Evolutionary conservation across 169 alveolate species (phyloP), one percentile per base, ranked within the genome.

Genomic region (Cryptosporidium andersoni): DNA sequence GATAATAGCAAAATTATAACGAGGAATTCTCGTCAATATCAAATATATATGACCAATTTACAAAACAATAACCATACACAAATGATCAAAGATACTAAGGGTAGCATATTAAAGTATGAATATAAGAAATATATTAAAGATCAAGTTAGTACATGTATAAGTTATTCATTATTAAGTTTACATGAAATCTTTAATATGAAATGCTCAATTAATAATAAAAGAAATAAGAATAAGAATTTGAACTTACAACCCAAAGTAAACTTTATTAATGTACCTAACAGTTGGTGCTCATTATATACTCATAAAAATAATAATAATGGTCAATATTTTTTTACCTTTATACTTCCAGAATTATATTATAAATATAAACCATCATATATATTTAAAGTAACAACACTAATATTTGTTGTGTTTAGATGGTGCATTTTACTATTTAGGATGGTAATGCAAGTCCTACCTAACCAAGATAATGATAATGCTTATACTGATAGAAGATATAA

Each of bases 371-470:
- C 85, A 3, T 58, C 85, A 12, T 45, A 47, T 3, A 12, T 74
- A 3, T 74, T 74, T 16, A 74, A 74, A 34, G 36, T 60, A 58
- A 74, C 60, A 0, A 58, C 85, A 4, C 49, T 64, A 0, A 58
- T 43, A 25, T 74, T 74, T 74, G 85, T 74, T 2, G 25, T 74
- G 4, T 16, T 74, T 14, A 74, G 85, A 42, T 74, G 85, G 85
- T 74, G 14, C 34, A 60, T 74, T 25, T 43, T 74, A 45, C 45
- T 74, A 9, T 74, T 68, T 1, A 74, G 85, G 43, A 74, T 74
- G 85, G 62, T 74, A 11, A 12, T 74, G 48, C 85, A 74, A 40
- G 47, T 74, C 7, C 60, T 66, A 68, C 55, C 40, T 60, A 58
- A 40, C 45, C 47, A 62, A 45, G 25, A 40, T 34, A 11, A 36